These are phyloP conservation scores for Teratosphaeria viscida DNA, from an alignment of 2,329 filamentous ascomycete species.

Conservation along the genomic window DNA sequence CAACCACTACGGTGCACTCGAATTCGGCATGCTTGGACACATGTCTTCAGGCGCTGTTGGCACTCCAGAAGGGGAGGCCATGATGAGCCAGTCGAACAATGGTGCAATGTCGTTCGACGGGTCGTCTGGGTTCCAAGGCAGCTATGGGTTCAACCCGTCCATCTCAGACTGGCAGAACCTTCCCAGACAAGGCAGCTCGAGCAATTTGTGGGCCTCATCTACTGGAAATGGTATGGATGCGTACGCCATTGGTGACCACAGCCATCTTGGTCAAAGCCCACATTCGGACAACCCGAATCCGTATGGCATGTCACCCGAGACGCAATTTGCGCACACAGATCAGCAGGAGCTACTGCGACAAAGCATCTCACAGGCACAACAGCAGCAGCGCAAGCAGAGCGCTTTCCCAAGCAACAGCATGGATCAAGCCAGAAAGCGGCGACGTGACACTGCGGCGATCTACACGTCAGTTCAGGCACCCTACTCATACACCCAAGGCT, in stretches of 20 bases:
- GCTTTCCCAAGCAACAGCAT: slow-evolving; percentile 21
- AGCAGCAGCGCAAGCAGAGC: slow-evolving; percentile 17
- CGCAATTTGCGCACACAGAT: slow-evolving; percentile 20
- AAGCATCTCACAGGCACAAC: slow-evolving; percentile 22
- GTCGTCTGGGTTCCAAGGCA: slow-evolving; percentile 13
- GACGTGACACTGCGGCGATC: slow-evolving; percentile 67
- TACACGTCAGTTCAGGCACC: slow-evolving; percentile 85
- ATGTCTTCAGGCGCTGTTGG: slow-evolving; percentile 74
- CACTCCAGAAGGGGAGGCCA: slow-evolving; percentile 22
- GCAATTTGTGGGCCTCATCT: slow-evolving; percentile 26
- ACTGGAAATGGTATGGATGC: slow-evolving; percentile 37
- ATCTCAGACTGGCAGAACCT: slow-evolving; percentile 22
- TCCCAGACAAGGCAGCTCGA: slow-evolving; percentile 33
- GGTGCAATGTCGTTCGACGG: slow-evolving; percentile 21
- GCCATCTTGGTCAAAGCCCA: slow-evolving; percentile 48
- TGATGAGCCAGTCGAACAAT: slow-evolving; percentile 21
- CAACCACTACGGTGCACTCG: slow-evolving; percentile 88
- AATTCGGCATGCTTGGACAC: slow-evolving; percentile 92
- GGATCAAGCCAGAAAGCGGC: slow-evolving; percentile 35
- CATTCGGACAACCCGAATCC: slow-evolving; percentile 40
- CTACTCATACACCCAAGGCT: slow-evolving; percentile 81
- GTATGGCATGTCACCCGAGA: slow-evolving; percentile 26
- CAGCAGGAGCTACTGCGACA: slow-evolving; percentile 23
- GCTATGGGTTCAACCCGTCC: slow-evolving; percentile 10
- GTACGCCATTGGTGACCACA: slow-evolving; percentile 51